Evolutionary conservation across 2,329 filamentous ascomycete genomes (phyloP).

Genomic region (Pestalotiopsis sp.): DNA sequence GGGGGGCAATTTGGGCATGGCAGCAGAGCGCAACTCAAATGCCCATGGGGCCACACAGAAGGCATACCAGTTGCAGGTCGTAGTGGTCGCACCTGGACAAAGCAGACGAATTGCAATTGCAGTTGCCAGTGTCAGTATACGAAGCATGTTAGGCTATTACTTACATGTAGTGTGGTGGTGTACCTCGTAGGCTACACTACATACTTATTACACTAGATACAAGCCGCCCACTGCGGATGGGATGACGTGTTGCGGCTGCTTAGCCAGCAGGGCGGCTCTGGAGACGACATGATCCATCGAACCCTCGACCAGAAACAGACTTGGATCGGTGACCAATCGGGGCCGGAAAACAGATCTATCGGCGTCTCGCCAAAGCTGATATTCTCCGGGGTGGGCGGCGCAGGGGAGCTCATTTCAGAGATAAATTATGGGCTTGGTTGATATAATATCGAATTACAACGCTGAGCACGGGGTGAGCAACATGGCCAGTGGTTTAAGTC

Average conservation of each 20-base stretch:
- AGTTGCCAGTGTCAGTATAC: background rate
- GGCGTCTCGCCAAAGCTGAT: background rate
- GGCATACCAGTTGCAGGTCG: background rate
- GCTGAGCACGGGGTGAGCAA: background rate
- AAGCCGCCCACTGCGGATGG: background rate
- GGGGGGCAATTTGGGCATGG: background rate
- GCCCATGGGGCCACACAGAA: too few species aligned
- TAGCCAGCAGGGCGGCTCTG: background rate
- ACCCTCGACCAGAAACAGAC: background rate
- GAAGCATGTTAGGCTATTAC: background rate
- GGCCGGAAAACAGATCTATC: background rate
- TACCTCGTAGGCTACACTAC: too few species aligned
- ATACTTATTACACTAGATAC: background rate
- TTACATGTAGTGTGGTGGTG: too few species aligned
- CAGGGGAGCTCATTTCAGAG: background rate
- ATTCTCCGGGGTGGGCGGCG: background rate
- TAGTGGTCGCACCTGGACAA: background rate
- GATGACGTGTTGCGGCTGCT: background rate
- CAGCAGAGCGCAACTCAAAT: too few species aligned
- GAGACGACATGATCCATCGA: background rate
- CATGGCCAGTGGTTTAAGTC: background rate
- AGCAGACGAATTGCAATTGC: background rate
- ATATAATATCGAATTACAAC: background rate
- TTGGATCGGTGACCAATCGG: background rate
- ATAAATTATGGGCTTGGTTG: background rate